Base-by-base conservation (phyloP, 495 filamentous ascomycete genomes). In the Friedmanniomyces simplex region DNA sequence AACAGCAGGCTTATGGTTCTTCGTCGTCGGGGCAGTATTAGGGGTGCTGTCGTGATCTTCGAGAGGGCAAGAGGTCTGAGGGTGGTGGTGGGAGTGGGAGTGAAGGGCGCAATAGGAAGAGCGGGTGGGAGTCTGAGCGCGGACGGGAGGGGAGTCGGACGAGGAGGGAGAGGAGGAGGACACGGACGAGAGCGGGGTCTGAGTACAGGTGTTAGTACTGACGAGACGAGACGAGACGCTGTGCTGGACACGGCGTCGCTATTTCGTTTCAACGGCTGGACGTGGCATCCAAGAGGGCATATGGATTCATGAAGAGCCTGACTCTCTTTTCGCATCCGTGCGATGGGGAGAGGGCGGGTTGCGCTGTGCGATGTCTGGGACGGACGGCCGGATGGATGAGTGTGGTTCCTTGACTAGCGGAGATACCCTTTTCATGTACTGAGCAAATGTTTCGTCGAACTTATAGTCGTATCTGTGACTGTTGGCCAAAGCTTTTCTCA, bases 11-110 rank as follows among this genome's bases (percentile, higher is more conserved):
- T 26, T n/a, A 45, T 18, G 47, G 32, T 4, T 22, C 28, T 28
- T 50, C 42, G 50, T 26, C 3, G 36, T 8, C 21, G 46, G 20
- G 46, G 20, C 55, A 53, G 48, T 32, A 52, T 34, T 59, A 59
- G 56, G 50, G 45, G 37, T 18, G 45, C 32, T 57, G 43, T 36
- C 34, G 28, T 42, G 52, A 25, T 34, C 5, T 3, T 3, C 3
- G 37, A 13, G 8, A 24, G 28, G 18, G 12, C 25, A 20, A 24
- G 4, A 5, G 25, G 26, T 21, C 11, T 18, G 50, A 24, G 14
- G 50, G 21, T 2, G 50, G 21, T 8, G 34, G 34, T 7, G 14
- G 14, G 14, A 20, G 39, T 32, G 28, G 28, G 28, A 32, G 28
- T 32, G 39, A 43, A 51, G 51, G 12, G 26, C 5, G n/a, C 25